Percentiles rank a stretch among this genome's conserved stretches.
phyloP scores from a whole-genome alignment of 306 rosid genomes.

The Crataegus laevigata region DNA sequence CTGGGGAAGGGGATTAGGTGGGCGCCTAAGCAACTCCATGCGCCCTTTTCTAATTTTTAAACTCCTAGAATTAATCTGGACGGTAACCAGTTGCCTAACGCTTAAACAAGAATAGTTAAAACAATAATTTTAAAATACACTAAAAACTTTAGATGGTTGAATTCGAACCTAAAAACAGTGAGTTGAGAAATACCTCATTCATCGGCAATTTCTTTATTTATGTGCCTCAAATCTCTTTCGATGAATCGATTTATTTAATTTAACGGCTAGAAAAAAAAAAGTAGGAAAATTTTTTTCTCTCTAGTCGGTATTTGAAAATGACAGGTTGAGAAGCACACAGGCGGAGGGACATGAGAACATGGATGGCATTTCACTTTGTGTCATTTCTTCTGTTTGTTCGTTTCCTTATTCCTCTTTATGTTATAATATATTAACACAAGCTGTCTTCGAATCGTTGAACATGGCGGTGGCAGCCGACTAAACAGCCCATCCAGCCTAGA shows the following conservation, averaged over 20 bases:
- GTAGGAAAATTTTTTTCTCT: neutral
- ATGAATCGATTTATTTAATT: no score
- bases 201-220: no score
- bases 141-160: no score
- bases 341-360: neutral
- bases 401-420: neutral
- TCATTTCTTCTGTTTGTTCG: neutral
- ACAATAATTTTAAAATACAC: no score
- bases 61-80: no score
- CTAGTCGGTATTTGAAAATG: neutral
- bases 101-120: no score
- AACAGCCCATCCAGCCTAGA: neutral
- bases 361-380: neutral
- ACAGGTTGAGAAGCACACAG: neutral
- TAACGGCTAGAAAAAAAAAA: no score
- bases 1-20: no score
- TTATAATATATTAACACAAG: neutral
- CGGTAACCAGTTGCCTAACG: accelerated
- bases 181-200: neutral
- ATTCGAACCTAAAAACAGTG: no score
- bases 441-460: neutral
- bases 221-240: neutral
- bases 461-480: neutral
- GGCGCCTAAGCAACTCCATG: no score
- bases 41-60: no score